A percentile compares a stretch with the other conserved stretches of the same genome.
Evolutionary conservation across 495 filamentous ascomycete genomes (phyloP).

Genomic region (Pyrenula aspistea): DNA sequence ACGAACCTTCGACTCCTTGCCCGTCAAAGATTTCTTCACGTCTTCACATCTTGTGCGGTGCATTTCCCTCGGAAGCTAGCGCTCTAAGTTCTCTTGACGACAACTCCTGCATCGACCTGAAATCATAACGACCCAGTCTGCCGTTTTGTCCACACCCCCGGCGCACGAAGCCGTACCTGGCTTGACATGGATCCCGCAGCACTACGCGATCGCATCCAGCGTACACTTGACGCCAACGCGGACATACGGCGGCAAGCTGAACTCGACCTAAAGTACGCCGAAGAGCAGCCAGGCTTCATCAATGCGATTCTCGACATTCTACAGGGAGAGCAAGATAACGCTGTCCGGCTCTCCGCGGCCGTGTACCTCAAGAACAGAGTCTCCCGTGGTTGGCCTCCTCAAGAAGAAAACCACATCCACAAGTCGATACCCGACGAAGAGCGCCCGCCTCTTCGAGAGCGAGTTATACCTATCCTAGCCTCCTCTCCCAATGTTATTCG

Average conservation of each 20-base stretch:
- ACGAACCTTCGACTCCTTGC: constrained; percentile 1
- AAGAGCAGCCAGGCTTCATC: constrained; percentile 78
- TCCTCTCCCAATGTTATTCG: constrained; percentile 68
- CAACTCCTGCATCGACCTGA: too few species aligned
- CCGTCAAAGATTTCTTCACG: not conserved
- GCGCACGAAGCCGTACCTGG: constrained; percentile 22
- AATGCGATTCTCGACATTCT: constrained; percentile 86
- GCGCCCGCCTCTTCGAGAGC: constrained; percentile 74
- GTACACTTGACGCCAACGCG: constrained; percentile 76
- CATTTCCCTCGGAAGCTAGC: too few species aligned
- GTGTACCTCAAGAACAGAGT: constrained; percentile 97
- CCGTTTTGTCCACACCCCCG: constrained; percentile 8
- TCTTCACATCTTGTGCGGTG: too few species aligned
- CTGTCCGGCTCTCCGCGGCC: constrained; percentile 79
- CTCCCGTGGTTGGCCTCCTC: constrained; percentile 73
- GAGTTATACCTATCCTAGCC: constrained; percentile 78
- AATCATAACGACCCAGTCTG: not conserved
- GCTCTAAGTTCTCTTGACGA: too few species aligned
- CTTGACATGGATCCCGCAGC: constrained; percentile 73
- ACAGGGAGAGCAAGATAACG: constrained; percentile 71
- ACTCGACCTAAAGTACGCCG: constrained; percentile 93
- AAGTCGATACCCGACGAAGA: constrained; percentile 75
- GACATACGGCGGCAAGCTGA: constrained; percentile 79
- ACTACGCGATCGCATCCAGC: constrained; percentile 76
- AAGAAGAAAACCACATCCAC: constrained; percentile 50